These are phyloP conservation scores for Cryptosporidium parvum DNA, from an alignment of 169 alveolate genomes.

Conservation along the genomic window DNA sequence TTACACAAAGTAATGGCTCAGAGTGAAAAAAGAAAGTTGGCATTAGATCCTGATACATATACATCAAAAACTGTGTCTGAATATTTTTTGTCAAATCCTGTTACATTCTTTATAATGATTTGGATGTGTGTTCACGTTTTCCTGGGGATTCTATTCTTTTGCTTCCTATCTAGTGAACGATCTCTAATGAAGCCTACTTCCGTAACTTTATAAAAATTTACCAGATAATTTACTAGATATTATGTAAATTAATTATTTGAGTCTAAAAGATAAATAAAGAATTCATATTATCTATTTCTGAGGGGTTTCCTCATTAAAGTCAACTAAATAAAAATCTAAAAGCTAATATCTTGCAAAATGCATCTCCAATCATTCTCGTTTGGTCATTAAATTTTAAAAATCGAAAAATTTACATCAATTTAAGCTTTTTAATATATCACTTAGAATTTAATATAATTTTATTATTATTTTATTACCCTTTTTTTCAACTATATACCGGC, in stretches of 20 bases:
- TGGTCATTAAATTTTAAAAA: too few relatives aligned
- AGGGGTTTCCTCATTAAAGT: neutral
- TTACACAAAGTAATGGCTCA: neutral
- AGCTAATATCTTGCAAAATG: neutral
- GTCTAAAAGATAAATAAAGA: neutral
- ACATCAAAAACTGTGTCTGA: slow-evolving; percentile 39
- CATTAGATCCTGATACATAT: slow-evolving; percentile 8
- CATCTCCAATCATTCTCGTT: neutral
- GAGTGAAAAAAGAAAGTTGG: neutral
- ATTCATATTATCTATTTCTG: too few relatives aligned
- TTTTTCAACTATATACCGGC: neutral
- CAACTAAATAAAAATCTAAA: neutral
- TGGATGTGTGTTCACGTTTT: slow-evolving; percentile 62
- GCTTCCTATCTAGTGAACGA: slow-evolving; percentile 63
- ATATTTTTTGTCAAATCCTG: slow-evolving; percentile 46
- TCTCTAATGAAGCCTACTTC: slow-evolving; percentile 64
- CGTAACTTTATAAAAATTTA: slow-evolving; percentile 18
- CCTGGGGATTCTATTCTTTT: slow-evolving; percentile 55
- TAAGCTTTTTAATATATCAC: neutral
- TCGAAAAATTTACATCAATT: too few relatives aligned
- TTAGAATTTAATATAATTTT: neutral
- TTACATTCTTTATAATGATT: slow-evolving; percentile 41
- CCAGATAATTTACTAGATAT: neutral
- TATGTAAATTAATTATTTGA: neutral
- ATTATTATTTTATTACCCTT: neutral